phyloP scores from a whole-genome alignment of 768 basidiomycete species.

The Tulasnella sp. region DNA sequence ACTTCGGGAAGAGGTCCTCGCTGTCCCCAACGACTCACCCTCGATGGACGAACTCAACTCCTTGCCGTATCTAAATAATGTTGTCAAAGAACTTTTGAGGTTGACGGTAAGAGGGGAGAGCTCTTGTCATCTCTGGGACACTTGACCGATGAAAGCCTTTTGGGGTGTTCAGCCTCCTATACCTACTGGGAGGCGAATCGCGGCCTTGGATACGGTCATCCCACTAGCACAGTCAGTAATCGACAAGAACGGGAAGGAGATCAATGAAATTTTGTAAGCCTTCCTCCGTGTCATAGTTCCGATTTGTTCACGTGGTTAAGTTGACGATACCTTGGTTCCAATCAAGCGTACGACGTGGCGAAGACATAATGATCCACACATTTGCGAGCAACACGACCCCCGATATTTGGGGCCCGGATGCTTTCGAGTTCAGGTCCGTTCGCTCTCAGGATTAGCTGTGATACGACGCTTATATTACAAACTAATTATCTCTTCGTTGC shows the following conservation, averaged over 20 bases:
- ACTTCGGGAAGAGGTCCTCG: slow-evolving; percentile 34
- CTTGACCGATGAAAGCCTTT: no score
- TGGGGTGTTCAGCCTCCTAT: no score
- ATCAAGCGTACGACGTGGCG: slow-evolving; percentile 13
- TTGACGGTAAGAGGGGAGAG: slow-evolving; percentile 45
- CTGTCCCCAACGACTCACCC: slow-evolving; percentile 18
- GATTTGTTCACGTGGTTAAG: neutral
- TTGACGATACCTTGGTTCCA: neutral
- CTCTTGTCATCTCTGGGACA: neutral
- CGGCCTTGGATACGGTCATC: slow-evolving; percentile 41
- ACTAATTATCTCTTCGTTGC: no score
- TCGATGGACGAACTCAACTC: slow-evolving; percentile 23
- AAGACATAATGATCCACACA: slow-evolving; percentile 1
- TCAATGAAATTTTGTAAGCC: slow-evolving; percentile 32
- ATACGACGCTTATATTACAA: no score
- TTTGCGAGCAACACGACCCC: slow-evolving; percentile 11
- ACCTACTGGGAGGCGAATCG: slow-evolving; percentile 10
- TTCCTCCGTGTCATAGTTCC: neutral
- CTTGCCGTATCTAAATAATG: slow-evolving; percentile 26
- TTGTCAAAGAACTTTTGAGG: slow-evolving; percentile 42
- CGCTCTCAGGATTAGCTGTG: no score
- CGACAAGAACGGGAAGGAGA: slow-evolving; percentile 34
- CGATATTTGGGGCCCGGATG: slow-evolving; percentile 20
- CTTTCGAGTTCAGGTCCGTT: slow-evolving; percentile 13
- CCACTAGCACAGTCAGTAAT: slow-evolving; percentile 41